These are phyloP conservation scores for Leishmania mexicana DNA, from an alignment of 208 protist genomes.

Conservation along the genomic window DNA sequence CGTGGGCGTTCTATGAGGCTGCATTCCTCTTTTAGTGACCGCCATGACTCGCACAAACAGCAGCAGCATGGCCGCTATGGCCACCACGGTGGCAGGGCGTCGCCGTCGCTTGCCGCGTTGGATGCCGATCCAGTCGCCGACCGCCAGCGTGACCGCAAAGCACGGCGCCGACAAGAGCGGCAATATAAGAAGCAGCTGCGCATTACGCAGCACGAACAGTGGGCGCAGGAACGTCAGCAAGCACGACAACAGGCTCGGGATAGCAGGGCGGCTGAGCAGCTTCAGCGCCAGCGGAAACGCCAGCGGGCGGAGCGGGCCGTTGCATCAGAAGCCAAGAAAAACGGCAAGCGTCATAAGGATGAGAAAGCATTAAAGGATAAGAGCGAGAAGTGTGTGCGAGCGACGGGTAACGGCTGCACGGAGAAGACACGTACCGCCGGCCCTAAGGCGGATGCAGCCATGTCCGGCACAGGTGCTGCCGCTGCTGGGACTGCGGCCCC, in stretches of 20 bases:
- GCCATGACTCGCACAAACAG: neutral
- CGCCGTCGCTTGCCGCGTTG: neutral
- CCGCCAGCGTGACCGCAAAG: conserved; percentile 63
- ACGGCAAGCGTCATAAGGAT: conserved; percentile 14
- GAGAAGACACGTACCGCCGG: neutral
- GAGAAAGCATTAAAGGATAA: neutral
- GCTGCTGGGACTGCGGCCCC: neutral
- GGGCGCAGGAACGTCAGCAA: conserved; percentile 49
- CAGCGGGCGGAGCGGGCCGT: conserved; percentile 13
- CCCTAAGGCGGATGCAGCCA: neutral
- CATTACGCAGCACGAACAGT: conserved; percentile 59
- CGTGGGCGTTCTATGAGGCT: conserved; percentile 22
- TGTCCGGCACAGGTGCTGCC: neutral
- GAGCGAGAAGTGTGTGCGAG: neutral
- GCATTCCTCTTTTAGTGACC: neutral
- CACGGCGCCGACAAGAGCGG: conserved; percentile 52
- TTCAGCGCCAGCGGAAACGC: conserved; percentile 23
- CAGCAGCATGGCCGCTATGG: neutral
- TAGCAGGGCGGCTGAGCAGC: conserved; percentile 6
- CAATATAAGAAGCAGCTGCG: conserved; percentile 48
- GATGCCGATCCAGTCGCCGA: conserved; percentile 33
- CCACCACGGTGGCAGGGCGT: neutral
- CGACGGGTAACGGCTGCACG: neutral
- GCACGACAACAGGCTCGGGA: conserved; percentile 19
- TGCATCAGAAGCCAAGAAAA: conserved; percentile 7